Conservation (phyloP, 2,329 filamentous ascomycete genomes). For the Xylariaceae sp. region DNA sequence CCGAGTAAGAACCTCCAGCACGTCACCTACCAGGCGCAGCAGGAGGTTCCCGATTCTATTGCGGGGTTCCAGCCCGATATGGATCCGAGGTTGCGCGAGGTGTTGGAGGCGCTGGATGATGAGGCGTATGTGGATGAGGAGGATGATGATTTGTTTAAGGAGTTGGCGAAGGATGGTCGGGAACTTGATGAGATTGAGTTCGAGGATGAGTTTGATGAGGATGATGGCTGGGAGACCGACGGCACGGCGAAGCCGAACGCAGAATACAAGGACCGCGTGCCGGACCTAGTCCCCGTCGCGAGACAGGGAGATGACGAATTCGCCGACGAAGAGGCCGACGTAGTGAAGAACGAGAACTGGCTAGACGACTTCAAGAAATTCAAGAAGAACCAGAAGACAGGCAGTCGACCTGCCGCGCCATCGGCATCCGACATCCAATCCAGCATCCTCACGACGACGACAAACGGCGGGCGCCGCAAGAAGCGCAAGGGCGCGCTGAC, state of each 20-base stretch:
- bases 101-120: constrained; percentile 88
- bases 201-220: constrained; percentile 56
- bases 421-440: constrained; percentile 61
- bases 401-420: constrained; percentile 32
- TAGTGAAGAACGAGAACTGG: constrained; percentile 70
- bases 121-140: constrained; percentile 80
- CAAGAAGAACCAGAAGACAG: constrained; percentile 68
- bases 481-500: constrained; percentile 94
- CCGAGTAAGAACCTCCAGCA: constrained; percentile 74
- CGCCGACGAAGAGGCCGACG: constrained; percentile 37
- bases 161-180: constrained; percentile 61
- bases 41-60: constrained; percentile 85
- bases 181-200: constrained; percentile 80
- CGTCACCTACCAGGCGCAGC: constrained; percentile 83
- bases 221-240: constrained; percentile 93
- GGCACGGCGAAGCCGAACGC: constrained; percentile 73
- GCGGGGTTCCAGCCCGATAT: constrained; percentile 96
- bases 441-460: constrained; percentile 68
- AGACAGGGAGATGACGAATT: constrained; percentile 16
- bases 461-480: constrained; percentile 76
- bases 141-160: constrained; percentile 78
- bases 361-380: constrained; percentile 90
- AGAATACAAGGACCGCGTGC: constrained; percentile 48
- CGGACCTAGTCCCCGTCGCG: constrained; percentile 40
- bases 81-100: constrained; percentile 88